phyloP scores from a whole-genome alignment of 805 yeast species.

The Yarrowia deformans region DNA sequence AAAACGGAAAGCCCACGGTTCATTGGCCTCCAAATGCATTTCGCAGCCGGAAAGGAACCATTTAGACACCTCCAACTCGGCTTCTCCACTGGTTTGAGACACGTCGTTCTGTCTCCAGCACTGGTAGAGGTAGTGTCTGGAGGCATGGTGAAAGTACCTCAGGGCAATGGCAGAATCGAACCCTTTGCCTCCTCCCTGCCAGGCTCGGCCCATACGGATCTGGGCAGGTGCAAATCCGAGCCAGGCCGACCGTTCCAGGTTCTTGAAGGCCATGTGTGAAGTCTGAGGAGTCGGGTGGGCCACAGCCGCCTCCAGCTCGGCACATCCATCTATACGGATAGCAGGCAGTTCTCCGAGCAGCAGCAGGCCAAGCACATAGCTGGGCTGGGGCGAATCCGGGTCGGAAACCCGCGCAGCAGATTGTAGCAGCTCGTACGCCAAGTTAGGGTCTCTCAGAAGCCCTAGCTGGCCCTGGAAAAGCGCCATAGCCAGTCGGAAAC shows the following conservation, averaged over 20 bases:
- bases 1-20: slow-evolving; percentile 71
- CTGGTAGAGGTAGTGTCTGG: slow-evolving; percentile 50
- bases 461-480: slow-evolving; percentile 49
- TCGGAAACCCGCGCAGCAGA: slow-evolving; percentile 48
- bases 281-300: background rate
- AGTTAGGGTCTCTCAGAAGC: slow-evolving; percentile 44
- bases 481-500: slow-evolving; percentile 52
- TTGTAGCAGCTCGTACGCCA: slow-evolving; percentile 46
- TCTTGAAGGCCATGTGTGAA: slow-evolving; percentile 40
- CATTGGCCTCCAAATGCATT: slow-evolving; percentile 61
- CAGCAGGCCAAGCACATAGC: slow-evolving; percentile 51
- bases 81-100: slow-evolving; percentile 45
- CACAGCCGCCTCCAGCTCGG: slow-evolving; percentile 7
- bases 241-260: slow-evolving; percentile 51
- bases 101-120: slow-evolving; percentile 42
- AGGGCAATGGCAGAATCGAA: slow-evolving; percentile 49
- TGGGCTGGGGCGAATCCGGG: slow-evolving; percentile 53
- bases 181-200: slow-evolving; percentile 50
- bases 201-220: slow-evolving; percentile 51
- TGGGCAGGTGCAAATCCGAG: slow-evolving; percentile 52
- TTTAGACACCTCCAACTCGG: slow-evolving; percentile 53
- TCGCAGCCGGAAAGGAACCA: slow-evolving; percentile 79
- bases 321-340: slow-evolving; percentile 36
- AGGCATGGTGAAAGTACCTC: slow-evolving; percentile 50
- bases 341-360: slow-evolving; percentile 49